Percentiles rank a stretch among this genome's conserved stretches.
These are phyloP conservation scores for Leucoagaricus sp. DNA, from an alignment of 1,284 basidiomycete genomes.

Conservation along the genomic window DNA sequence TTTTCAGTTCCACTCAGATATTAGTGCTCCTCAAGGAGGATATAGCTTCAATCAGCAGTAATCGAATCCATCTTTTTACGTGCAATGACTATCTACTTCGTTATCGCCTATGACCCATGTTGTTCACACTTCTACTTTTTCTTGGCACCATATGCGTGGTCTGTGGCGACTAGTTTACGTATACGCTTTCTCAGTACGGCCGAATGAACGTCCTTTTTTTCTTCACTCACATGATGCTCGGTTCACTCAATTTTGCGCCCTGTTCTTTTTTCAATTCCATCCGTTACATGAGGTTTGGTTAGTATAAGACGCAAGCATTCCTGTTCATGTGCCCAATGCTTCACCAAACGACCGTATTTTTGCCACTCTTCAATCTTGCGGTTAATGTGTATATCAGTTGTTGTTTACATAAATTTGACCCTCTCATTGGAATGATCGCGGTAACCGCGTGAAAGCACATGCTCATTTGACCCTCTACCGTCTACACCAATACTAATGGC, in stretches of 20 bases:
- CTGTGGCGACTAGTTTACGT: conserved; percentile 7
- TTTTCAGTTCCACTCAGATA: conserved; percentile 74
- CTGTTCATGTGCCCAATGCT: neutral
- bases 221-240: neutral
- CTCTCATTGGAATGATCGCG: no score
- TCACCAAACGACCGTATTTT: neutral
- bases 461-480: neutral
- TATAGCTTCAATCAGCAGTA: conserved; percentile 80
- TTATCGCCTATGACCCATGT: conserved; percentile 18
- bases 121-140: conserved; percentile 3
- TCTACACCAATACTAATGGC: conserved; percentile 37
- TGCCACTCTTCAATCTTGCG: conserved; percentile 1
- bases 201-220: conserved; percentile 3
- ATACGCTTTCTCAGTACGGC: neutral
- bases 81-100: conserved; percentile 18
- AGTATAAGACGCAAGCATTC: no score
- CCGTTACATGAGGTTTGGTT: neutral
- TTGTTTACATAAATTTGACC: conserved; percentile 14
- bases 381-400: conserved; percentile 8
- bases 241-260: neutral
- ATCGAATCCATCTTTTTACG: conserved; percentile 15
- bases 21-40: conserved; percentile 88
- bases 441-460: neutral
- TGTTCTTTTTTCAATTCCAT: neutral
- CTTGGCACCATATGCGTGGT: neutral